Base-by-base conservation (phyloP, 1,284 basidiomycete species). In the Cutaneotrichosporon spelunceum region DNA sequence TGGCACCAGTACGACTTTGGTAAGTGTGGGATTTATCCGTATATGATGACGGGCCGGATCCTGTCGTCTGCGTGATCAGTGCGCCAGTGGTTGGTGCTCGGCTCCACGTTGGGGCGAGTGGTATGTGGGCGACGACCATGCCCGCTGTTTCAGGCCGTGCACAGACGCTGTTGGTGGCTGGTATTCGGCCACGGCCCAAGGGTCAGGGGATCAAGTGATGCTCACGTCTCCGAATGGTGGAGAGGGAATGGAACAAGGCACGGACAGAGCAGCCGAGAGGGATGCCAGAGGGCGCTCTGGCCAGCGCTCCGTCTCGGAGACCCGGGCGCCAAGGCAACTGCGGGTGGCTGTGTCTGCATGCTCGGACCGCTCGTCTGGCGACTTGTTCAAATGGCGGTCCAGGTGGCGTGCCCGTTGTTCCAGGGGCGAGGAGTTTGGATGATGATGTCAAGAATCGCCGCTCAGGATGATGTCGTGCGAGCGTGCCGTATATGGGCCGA, bases 1-100 rank as follows among this genome's bases (percentile, higher is more conserved):
- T 91, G 88, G 88, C 90, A 93, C 78, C 84, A 88, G 83, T 88
- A 75, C 66, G 83, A 73, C 58, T 75, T 73, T 62, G 68, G 67
- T 68, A 53, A 54, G 61, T 53, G 24, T 33, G 19, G 16, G n/a
- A 10, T 5, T 9, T 5, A 23, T 13, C 23, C 23, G 6, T 13
- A 24, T 16, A 13, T 11, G n/a, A 14, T 9, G 5, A 23, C 11
- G 44, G n/a, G 24, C 13, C 44, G 44, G 30, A 33, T 7, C 30
- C 30, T 5, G 13, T 5, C 30, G 13, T 5, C 30, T 33, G 8
- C 30, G 30, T 11, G 30, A 33, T 33, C 30, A 7, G 36, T 39
- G 36, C 36, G 11, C 44, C n/a, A n/a, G n/a, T n/a, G n/a, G 2
- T 21, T 10, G 9, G 23, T 21, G 21, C 44, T n/a, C n/a, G 4